phyloP scores from a whole-genome alignment of 2,329 filamentous ascomycete species.

The Colletotrichum shisoi region DNA sequence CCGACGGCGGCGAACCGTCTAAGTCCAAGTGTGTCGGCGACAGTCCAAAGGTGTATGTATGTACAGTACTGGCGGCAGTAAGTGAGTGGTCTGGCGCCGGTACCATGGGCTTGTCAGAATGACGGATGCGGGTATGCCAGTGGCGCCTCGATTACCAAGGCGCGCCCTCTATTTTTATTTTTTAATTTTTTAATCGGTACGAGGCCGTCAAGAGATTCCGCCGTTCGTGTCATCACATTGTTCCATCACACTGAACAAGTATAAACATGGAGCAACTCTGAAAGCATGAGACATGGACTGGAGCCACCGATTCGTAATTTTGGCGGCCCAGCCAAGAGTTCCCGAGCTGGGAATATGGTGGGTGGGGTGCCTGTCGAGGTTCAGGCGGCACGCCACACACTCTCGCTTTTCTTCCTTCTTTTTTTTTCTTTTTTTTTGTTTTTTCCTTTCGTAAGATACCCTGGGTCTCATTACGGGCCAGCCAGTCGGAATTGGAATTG shows the following conservation, averaged over 20 bases:
- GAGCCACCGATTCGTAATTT: slow-evolving; percentile 13
- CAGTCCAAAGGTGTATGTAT: neutral
- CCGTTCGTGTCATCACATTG: slow-evolving; percentile 14
- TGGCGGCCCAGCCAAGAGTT: neutral
- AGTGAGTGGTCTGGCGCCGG: neutral
- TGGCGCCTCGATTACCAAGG: slow-evolving; percentile 3
- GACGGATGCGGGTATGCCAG: slow-evolving; percentile 29
- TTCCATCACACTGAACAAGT: slow-evolving; percentile 26
- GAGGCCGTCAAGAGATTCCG: slow-evolving; percentile 6
- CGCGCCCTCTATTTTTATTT: neutral
- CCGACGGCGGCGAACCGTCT: neutral
- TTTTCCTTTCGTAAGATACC: neutral
- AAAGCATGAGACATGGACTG: slow-evolving; percentile 2
- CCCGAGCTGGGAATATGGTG: neutral
- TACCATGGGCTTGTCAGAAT: slow-evolving; percentile 12
- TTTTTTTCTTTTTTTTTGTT: too few relatives aligned
- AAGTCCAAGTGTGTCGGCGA: neutral
- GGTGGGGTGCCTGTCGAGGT: neutral
- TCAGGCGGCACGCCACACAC: slow-evolving; percentile 1
- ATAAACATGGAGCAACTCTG: slow-evolving; percentile 13
- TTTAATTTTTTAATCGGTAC: neutral
- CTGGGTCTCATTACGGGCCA: slow-evolving; percentile 1
- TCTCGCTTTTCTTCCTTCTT: neutral
- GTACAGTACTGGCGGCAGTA: slow-evolving; percentile 6
- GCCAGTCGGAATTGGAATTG: slow-evolving; percentile 12